Base-by-base conservation (phyloP, 768 basidiomycete species). In the Porpolomopsis calyptriformis region DNA sequence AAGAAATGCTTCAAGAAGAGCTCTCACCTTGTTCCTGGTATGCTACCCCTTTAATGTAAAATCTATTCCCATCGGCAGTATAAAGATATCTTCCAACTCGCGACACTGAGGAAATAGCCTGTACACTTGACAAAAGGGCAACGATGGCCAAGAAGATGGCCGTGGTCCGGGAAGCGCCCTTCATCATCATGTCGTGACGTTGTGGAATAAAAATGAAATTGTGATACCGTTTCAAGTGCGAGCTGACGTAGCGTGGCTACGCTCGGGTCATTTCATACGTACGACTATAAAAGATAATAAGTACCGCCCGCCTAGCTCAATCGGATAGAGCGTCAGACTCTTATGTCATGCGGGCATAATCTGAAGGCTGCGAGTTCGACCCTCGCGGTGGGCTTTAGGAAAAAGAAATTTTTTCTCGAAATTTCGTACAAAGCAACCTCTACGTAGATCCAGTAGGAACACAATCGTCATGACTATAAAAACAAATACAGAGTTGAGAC, bases 321-420 rank as follows among this genome's bases (percentile, higher is more conserved):
- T 75, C 72, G 74, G 74, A 70, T 73, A 75, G 73, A 75, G 74
- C 74, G 74, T 74, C 72, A 73, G 73, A 74, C 74, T 75, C 45
- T 46, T 46, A 46, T 22, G 34, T 24, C 27, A 26, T 26, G 35
- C 33, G 45, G 23, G 33, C 22, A 24, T 34, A 45, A 81, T 82
- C 80, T 82, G 77, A 82, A 82, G 80, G 80, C 76, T 82, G 80
- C 80, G 80, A 78, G 80, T 82, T 82, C 80, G 80, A 82, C 73
- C 79, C 80, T 78, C 80, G 80, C 80, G 79, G 77, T 80, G 79
- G 80, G 78, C 79, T 80, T 31, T 31, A 14, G 29, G 29, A 31
- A 7, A 31, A 31, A 31, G 7, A 37, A 20, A 36, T 45, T 11
- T 27, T 36, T 23, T 11, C 22, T 12, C 24, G 14, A 19, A 36